These are phyloP conservation scores for Ophiostoma triangulosporum DNA, from an alignment of 2,329 filamentous ascomycete species.

Conservation along the genomic window DNA sequence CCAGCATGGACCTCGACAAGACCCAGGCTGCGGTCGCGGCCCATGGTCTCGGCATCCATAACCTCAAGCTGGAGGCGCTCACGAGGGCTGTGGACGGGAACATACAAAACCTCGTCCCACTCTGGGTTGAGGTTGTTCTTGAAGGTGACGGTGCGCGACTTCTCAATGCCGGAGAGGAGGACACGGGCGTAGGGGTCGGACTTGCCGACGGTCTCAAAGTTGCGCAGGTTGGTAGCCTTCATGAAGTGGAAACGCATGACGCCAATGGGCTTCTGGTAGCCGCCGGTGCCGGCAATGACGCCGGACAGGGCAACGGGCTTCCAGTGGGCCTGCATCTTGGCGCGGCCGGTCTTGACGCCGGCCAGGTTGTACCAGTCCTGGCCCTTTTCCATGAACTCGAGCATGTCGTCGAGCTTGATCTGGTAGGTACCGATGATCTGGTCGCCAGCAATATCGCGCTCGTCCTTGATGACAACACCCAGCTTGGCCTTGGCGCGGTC, in stretches of 20 bases:
- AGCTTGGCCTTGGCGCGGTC: conserved; percentile 83
- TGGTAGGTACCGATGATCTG: conserved; percentile 84
- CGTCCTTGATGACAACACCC: conserved; percentile 88
- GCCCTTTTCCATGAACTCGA: conserved; percentile 80
- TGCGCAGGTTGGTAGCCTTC: conserved; percentile 68
- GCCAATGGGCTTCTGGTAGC: conserved; percentile 86
- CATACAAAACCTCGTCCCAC: conserved; percentile 90
- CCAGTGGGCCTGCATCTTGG: conserved; percentile 88
- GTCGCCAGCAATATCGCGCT: conserved; percentile 72
- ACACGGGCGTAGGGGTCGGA: conserved; percentile 91
- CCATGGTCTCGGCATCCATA: conserved; percentile 90
- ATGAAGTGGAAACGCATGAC: conserved; percentile 91
- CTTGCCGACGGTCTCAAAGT: conserved; percentile 90
- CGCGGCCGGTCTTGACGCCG: conserved; percentile 68
- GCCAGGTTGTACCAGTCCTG: conserved; percentile 92
- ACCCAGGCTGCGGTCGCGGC: conserved; percentile 80
- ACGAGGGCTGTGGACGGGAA: conserved; percentile 72
- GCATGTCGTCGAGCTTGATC: conserved; percentile 87
- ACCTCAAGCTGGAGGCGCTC: conserved; percentile 84
- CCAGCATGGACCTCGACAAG: conserved; percentile 61
- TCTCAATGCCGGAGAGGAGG: conserved; percentile 77
- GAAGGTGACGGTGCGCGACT: conserved; percentile 86
- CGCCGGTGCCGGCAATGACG: conserved; percentile 60
- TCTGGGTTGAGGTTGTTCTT: conserved; percentile 90
- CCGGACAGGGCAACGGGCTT: conserved; percentile 84